Evolutionary conservation across 306 rosid species (phyloP), one percentile per base, ranked within the genome.

Genomic region (Cucurbita ficifolia): DNA sequence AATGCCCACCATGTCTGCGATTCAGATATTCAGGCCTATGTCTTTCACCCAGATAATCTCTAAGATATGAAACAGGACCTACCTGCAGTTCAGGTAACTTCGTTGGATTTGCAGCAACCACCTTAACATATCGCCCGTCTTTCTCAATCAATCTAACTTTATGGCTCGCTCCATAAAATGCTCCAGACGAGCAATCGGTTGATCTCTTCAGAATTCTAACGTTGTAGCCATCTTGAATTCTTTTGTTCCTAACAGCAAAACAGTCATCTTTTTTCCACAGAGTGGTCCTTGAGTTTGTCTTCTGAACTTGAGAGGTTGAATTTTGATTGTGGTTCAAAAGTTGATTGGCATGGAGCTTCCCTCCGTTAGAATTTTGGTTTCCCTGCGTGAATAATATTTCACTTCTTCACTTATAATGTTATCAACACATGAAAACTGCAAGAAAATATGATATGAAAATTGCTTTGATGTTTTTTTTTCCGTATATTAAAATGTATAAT

Each of bases 131-230:
- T 70, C 45, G 49, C 2, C 74, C 74, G 8, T 70, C 58, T 70
- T 70, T 70, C 57, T 70, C 74, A 70, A 70, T 70, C 74, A 29
- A 24, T 29, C 74, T 29, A 70, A 70, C 58, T 70, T 70, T 70
- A 19, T 65, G 84, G 58, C 24, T 14, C 53, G 83, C 82, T 90
- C 87, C 57, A 76, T 79, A 36, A 83, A 67, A 68, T 83, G 81
- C 76, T 84, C 83, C 76, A 73, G 88, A 80, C 72, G 78, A 59
- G 79, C 82, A 73, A 80, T 87, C 67, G 8, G 43, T 70, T 16
- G 74, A 70, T 48, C 68, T 43, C 68, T 58, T 74, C 77, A 21
- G n/a, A 74, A 43, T 40, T 74, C 53, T 43, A 16, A 54, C 61
- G 12, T 36, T 53, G 63, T n/a, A 22, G 49, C 9, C n/a, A 54